Percentiles rank a stretch among this genome's conserved stretches.
These are phyloP conservation scores for Zymoseptoria passerinii DNA, from an alignment of 2,329 filamentous ascomycete species.

Conservation along the genomic window DNA sequence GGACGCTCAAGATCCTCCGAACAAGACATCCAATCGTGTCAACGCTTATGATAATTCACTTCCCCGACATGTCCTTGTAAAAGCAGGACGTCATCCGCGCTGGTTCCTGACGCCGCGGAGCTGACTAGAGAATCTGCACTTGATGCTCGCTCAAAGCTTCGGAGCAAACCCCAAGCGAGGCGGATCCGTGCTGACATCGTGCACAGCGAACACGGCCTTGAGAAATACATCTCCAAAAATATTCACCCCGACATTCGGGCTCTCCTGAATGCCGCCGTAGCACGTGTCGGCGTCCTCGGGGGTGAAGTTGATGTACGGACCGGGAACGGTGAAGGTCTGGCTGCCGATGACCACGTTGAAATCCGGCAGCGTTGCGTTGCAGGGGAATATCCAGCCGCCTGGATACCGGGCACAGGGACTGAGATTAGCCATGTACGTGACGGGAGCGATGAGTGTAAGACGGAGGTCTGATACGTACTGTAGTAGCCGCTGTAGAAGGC, in stretches of 20 bases:
- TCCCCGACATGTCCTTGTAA: too few species aligned
- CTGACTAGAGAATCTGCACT: too few species aligned
- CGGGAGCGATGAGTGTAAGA: too few species aligned
- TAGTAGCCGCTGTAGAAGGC: constrained; percentile 37
- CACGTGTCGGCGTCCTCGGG: constrained; percentile 40
- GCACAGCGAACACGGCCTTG: constrained; percentile 65
- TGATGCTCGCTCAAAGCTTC: constrained; percentile 21
- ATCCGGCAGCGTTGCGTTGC: constrained; percentile 41
- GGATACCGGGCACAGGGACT: too few species aligned
- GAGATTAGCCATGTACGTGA: too few species aligned
- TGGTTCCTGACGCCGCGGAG: too few species aligned
- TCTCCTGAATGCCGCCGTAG: constrained; percentile 64
- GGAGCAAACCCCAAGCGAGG: constrained; percentile 40
- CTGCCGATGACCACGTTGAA: constrained; percentile 43
- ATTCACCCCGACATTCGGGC: constrained; percentile 46
- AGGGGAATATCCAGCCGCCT: constrained; percentile 34
- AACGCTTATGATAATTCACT: too few species aligned
- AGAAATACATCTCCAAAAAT: constrained; percentile 64
- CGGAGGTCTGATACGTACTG: constrained; percentile 39
- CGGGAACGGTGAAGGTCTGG: constrained; percentile 42
- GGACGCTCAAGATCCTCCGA: too few species aligned
- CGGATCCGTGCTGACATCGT: constrained; percentile 43
- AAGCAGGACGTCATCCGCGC: too few species aligned
- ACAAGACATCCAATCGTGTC: too few species aligned
- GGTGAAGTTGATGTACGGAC: constrained; percentile 43